A percentile compares a stretch with the other conserved stretches of the same genome.
Evolutionary conservation across 345 rosid genomes (phyloP).

Genomic region (Odontarrhena argentea): DNA sequence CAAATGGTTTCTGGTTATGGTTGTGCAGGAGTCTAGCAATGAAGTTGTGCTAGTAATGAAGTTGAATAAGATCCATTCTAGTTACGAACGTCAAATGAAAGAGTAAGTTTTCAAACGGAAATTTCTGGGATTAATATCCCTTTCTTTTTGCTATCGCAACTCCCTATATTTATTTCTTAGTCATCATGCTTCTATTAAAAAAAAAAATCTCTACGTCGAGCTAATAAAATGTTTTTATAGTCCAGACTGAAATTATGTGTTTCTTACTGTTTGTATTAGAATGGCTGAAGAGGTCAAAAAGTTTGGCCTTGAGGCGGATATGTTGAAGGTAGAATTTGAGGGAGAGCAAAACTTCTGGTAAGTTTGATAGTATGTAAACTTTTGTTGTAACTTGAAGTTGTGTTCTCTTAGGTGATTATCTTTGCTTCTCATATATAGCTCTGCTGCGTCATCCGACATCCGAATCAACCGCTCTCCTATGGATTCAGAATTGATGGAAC

Average conservation of each 20-base stretch:
- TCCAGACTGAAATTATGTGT: conserved; percentile 6
- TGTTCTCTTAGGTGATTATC: conserved; percentile 3
- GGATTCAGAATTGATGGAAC: conserved; percentile 66
- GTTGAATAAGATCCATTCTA: conserved; percentile 54
- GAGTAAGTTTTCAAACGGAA: conserved; percentile 52
- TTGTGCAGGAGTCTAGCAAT: conserved; percentile 34
- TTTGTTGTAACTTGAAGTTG: neutral
- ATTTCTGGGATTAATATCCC: conserved; percentile 1
- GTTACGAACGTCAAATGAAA: conserved; percentile 78
- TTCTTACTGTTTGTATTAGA: conserved; percentile 43
- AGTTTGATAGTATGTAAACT: conserved; percentile 4
- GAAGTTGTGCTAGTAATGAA: conserved; percentile 28
- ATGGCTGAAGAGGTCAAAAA: conserved; percentile 64
- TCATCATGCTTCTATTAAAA: neutral
- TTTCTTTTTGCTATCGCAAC: neutral
- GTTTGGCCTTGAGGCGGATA: conserved; percentile 62
- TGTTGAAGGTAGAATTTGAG: conserved; percentile 54
- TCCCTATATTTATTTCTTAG: neutral
- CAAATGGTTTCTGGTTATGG: conserved; percentile 25
- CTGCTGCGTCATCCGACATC: conserved; percentile 51
- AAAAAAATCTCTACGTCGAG: neutral
- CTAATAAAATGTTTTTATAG: neutral
- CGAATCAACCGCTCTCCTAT: conserved; percentile 52
- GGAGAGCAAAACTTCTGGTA: conserved; percentile 40
- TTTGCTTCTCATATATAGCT: conserved; percentile 40